Base-by-base conservation (phyloP, 257 asterid species). In the Linderniella brevidens region DNA sequence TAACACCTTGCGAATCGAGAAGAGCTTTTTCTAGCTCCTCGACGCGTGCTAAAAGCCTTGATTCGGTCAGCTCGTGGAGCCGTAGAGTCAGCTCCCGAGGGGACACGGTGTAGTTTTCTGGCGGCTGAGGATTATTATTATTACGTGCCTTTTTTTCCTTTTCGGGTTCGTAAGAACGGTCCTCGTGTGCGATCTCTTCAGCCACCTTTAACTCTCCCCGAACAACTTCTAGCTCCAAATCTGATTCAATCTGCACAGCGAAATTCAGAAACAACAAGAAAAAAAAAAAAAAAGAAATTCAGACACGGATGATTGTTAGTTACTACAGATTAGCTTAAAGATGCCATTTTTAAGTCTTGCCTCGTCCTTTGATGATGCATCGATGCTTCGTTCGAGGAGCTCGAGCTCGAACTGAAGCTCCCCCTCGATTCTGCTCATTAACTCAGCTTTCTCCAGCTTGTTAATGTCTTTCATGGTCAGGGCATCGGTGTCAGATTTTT, bases 321-420 rank as follows among this genome's bases (percentile, higher is more conserved):
- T n/a, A 6, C 32, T 25, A 25, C 6, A 6, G 32, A 25, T 25
- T 25, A n/a, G n/a, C 32, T 25, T 25, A 6, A 25, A 25, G 32
- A 25, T 6, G 32, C 32, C 32, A 25, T 25, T 25, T 25, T 25
- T 25, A 25, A 32, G 17, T 41, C 58, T 68, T 62, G 70, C 90
- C 82, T 77, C 77, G 41, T 69, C 82, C 49, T 53, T 48, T 32
- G 58, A 37, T 19, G 84, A 58, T 11, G 42, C 53, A 46, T 62
- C 64, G 69, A 77, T 50, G 75, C 61, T 72, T 13, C 58, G 54
- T 56, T 76, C 93, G 46, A 84, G 68, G 64, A 78, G 73, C 71
- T 69, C 93, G 42, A 84, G 72, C 64, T 84, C 95, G 48, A 78
- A 82, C 59, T 77, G 75, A 59, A 84, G 93, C 57, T 84, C 92